Conservation (phyloP, 2,329 filamentous ascomycete species). For the Thyridium curvatum region DNA sequence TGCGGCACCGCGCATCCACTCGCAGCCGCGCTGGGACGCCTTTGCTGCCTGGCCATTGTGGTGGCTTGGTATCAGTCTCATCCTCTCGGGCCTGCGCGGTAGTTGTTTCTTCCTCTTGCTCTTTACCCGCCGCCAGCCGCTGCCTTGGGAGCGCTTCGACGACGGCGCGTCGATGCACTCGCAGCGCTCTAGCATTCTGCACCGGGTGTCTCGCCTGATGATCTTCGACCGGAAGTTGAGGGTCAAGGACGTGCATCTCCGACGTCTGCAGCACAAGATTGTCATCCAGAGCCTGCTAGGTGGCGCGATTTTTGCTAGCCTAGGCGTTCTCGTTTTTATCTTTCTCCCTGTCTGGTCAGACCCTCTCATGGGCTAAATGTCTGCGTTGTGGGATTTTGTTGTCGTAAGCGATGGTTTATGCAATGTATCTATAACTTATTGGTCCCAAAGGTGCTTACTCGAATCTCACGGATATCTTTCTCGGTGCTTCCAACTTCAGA, state of each 20-base stretch:
- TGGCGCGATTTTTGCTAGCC: constrained; percentile 27
- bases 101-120: constrained; percentile 41
- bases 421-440: too few relatives aligned
- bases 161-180: constrained; percentile 18
- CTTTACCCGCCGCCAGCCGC: constrained; percentile 35
- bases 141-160: constrained; percentile 42
- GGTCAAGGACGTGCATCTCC: constrained; percentile 35
- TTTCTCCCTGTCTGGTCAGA: constrained; percentile 36
- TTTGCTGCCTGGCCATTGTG: constrained; percentile 38
- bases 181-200: constrained; percentile 17
- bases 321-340: constrained; percentile 31
- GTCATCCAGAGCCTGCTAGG: constrained; percentile 32
- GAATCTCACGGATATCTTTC: too few relatives aligned
- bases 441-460: too few relatives aligned
- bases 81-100: constrained; percentile 36
- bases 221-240: constrained; percentile 39
- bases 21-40: constrained; percentile 32
- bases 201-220: constrained; percentile 30
- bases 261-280: constrained; percentile 36
- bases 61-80: constrained; percentile 34
- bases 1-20: constrained; percentile 22
- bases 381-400: too few relatives aligned
- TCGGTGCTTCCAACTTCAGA: too few relatives aligned
- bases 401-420: too few relatives aligned
- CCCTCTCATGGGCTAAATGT: constrained; percentile 11